phyloP scores from a whole-genome alignment of 2,329 filamentous ascomycete genomes.

The Tolypocladium tropicale region DNA sequence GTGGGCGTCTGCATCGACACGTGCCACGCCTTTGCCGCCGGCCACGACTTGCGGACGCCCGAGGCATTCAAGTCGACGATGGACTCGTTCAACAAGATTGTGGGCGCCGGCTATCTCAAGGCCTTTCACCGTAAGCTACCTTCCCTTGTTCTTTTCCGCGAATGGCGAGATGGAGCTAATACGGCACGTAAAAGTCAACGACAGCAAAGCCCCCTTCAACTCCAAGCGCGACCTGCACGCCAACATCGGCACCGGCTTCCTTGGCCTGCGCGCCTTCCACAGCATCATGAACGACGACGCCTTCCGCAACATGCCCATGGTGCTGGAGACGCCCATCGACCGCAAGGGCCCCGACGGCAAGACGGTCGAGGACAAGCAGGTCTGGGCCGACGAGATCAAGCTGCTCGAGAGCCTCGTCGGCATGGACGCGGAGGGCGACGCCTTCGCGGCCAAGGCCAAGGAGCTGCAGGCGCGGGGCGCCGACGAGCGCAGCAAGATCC shows the following conservation, averaged over 20 bases:
- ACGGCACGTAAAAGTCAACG: conserved; percentile 54
- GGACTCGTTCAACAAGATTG: conserved; percentile 61
- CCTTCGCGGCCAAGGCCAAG: conserved; percentile 57
- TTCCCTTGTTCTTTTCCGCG: background rate
- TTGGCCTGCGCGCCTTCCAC: conserved; percentile 85
- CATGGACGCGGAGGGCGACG: conserved; percentile 65
- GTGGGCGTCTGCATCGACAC: conserved; percentile 95
- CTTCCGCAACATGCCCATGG: conserved; percentile 75
- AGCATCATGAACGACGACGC: conserved; percentile 74
- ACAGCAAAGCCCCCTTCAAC: conserved; percentile 80
- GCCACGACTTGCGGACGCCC: conserved; percentile 76
- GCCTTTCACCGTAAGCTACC: conserved; percentile 56
- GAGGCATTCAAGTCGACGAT: conserved; percentile 65
- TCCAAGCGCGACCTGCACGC: conserved; percentile 85
- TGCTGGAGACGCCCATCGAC: conserved; percentile 93
- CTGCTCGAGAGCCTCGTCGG: conserved; percentile 80
- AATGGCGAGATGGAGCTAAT: background rate
- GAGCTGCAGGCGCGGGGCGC: conserved; percentile 58
- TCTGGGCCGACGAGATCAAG: conserved; percentile 95
- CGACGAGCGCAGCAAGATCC: conserved; percentile 62
- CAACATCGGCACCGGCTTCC: conserved; percentile 91
- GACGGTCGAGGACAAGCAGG: conserved; percentile 62
- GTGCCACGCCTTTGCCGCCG: conserved; percentile 90
- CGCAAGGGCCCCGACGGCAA: conserved; percentile 54
- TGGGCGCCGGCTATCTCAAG: conserved; percentile 70